Percentiles rank a stretch among this genome's conserved stretches.
These are phyloP conservation scores for Candida cerambycidarum DNA, from an alignment of 805 yeast genomes.

Conservation along the genomic window DNA sequence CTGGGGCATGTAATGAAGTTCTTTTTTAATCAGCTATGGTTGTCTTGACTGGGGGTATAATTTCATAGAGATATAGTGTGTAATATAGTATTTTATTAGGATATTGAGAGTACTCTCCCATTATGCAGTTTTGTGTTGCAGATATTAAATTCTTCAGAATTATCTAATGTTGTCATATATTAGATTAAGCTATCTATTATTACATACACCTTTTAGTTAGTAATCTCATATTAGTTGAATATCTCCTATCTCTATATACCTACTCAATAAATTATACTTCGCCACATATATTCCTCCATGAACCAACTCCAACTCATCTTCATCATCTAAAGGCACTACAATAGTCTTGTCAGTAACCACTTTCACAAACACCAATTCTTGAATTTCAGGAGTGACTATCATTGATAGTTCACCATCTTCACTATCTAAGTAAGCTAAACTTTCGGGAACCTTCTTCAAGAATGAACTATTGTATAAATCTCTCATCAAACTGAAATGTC, in stretches of 20 bases:
- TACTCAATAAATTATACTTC: conserved; percentile 51
- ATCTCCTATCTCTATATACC: conserved; percentile 38
- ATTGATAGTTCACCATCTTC: conserved; percentile 65
- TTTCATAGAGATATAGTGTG: background rate
- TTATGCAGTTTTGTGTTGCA: too few species aligned
- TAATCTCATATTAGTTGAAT: conserved; percentile 30
- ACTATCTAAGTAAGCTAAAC: conserved; percentile 64
- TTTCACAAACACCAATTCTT: conserved; percentile 74
- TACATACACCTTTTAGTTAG: background rate
- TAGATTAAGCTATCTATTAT: too few species aligned
- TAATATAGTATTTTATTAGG: too few species aligned
- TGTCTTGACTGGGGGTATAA: too few species aligned
- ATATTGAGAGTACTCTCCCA: too few species aligned
- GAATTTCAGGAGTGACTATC: conserved; percentile 77
- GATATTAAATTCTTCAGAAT: too few species aligned
- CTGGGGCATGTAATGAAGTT: conserved; percentile 62
- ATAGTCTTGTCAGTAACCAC: conserved; percentile 36
- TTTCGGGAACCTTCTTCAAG: conserved; percentile 63
- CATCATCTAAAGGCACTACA: conserved; percentile 19
- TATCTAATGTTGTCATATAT: too few species aligned
- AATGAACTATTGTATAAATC: conserved; percentile 69
- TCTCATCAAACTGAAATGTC: conserved; percentile 62
- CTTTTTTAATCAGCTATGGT: too few species aligned
- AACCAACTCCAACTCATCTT: conserved; percentile 49
- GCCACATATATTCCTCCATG: conserved; percentile 73